Evolutionary conservation across 805 yeast genomes (phyloP), one percentile per base, ranked within the genome.

Genomic region (Priceomyces medius): DNA sequence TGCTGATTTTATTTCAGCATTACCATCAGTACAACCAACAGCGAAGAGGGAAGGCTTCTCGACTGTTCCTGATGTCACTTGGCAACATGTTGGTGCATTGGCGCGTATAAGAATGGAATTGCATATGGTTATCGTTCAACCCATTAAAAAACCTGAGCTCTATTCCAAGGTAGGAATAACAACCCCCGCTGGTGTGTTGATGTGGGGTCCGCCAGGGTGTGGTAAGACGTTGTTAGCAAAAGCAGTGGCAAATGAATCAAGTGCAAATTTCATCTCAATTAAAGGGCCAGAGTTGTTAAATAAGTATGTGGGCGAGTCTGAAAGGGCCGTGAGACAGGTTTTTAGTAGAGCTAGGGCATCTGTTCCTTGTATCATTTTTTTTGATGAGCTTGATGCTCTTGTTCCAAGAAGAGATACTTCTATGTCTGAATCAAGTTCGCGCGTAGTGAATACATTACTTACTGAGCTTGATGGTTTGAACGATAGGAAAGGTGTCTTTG

Each of bases 141-240:
- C 99, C 1, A 90, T 93, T 51, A 83, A 84, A 55, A 79, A 87
- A 48, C 99, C 99, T 1, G 97, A 91, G 47, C 66, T 91, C 16
- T 93, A 86, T 58, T 82, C 80, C 48, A 80, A 82, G 44, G 97
- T 90, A 8, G 99, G 99, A 62, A 90, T 93, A 32, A 80, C 88
- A 41, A 97, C 97, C 0, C 98, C 98, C 2, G 89, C 96, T 0
- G 99, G 99, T 43, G 99, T 93, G 1, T 67, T 93, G 19, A 77
- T 93, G 73, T 93, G 99, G 99, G 99, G 99, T 0, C 99, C 99
- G 1, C 99, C 99, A 3, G 99, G 99, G 27, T 93, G 98, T 68
- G 99, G 99, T 75, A 93, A 93, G 59, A 93, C 99, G 0, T 71
- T 93, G 37, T 71, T 93, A 20, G 98, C 98, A 1, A 93, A 93